Base-by-base conservation (phyloP, 2,329 filamentous ascomycete species). In the Colletotrichum viniferum region DNA sequence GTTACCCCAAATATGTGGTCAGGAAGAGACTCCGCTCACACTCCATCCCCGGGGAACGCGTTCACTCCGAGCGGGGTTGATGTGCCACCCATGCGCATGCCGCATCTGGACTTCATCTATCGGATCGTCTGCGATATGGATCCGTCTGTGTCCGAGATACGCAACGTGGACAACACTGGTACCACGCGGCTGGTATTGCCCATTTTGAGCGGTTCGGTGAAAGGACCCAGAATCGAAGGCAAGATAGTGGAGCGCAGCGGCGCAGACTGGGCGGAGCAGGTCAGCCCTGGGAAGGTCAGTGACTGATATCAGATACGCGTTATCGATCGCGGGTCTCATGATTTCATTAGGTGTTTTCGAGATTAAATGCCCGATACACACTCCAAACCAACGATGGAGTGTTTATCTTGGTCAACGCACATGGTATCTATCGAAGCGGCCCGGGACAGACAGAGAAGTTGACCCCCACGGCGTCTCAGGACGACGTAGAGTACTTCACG, bases 401-500 rank as follows among this genome's bases (percentile, higher is more conserved):
- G 14, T 74, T 66, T 58, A 78, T 79, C 32, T 48, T 79, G 6
- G 77, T 79, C 3, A 78, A 74, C 43, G 78, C 78, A 0, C 71
- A 78, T 24, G 78, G 78, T 5, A 56, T 77, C 5, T 77, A 64
- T 48, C 69, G 72, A 21, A 60, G 28, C 8, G 75, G 75, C 4
- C 72, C 75, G 6, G 58, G 60, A 4, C 43, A 58, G 38, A 69
- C 36, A 3, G 55, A 36, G 24, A 48, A 28, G 12, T 21, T 67
- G 18, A 61, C 62, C 2, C 74, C 60, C 24, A 69, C 72, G 9
- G 70, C 66, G 2, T 65, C 75, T 3, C 78, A 79, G 52, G 78
- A 79, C 32, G 69, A 78, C 2, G 78, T 77, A 4, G 78, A 79
- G 67, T 79, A 79, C 28, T 79, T 79, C 30, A 79, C 78, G 1